phyloP scores from a whole-genome alignment of 148 eudicot genomes.

The Rhododendron henanense region DNA sequence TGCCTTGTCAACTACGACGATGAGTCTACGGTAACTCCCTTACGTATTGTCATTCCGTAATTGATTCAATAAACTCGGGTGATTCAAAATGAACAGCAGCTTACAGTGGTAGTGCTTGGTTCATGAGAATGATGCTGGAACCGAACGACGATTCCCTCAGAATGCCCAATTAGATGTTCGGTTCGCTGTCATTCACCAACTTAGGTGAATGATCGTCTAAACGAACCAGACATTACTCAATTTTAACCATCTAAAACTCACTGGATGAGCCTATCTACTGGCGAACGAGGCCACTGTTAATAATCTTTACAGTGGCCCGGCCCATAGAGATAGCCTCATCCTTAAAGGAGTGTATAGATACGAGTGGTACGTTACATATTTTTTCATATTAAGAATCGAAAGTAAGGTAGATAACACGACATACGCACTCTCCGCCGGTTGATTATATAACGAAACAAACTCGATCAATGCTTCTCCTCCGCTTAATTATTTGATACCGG shows the following conservation, averaged over 20 bases:
- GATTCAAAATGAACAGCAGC: neutral
- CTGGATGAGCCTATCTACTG: neutral
- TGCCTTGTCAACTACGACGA: constrained; percentile 60
- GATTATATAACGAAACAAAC: neutral
- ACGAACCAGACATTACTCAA: neutral
- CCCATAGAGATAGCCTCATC: too few species aligned
- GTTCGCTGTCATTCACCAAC: too few species aligned
- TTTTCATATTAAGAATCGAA: neutral
- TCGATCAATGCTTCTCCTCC: neutral
- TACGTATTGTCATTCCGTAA: neutral
- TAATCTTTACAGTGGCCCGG: too few species aligned
- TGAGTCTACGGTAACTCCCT: constrained; percentile 38
- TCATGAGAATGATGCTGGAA: neutral
- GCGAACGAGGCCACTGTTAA: neutral
- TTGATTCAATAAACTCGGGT: neutral
- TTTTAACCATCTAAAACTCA: neutral
- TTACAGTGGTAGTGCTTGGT: neutral
- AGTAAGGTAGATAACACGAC: neutral
- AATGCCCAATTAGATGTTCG: neutral
- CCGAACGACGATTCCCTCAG: neutral
- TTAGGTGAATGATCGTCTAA: too few species aligned
- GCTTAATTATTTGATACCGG: neutral
- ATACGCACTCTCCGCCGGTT: neutral
- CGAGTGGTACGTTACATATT: too few species aligned
- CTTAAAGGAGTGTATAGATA: too few species aligned